Conservation (phyloP, 768 basidiomycete genomes). For the Phlebiopsis gigantea region DNA sequence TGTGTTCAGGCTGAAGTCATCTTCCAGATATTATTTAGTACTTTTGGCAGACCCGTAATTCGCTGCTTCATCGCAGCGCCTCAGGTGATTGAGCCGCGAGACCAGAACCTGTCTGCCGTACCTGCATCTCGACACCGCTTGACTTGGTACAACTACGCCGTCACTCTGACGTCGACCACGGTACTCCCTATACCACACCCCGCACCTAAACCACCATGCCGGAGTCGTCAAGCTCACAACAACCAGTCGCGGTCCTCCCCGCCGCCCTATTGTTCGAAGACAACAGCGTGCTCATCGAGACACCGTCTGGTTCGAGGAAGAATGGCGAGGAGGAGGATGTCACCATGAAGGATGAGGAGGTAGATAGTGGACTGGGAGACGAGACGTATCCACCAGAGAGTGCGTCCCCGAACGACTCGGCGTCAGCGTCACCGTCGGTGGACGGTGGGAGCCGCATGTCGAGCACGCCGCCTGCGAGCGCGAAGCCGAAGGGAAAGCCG, state of each 20-base stretch:
- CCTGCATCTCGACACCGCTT: conserved; percentile 3
- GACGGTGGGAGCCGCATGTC: conserved; percentile 25
- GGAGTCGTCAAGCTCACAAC: background rate
- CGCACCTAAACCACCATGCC: background rate
- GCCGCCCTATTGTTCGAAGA: conserved; percentile 10
- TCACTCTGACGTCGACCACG: background rate
- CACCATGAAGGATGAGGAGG: conserved; percentile 10
- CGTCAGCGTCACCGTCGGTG: conserved; percentile 23
- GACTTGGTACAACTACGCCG: background rate
- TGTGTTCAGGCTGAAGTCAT: background rate
- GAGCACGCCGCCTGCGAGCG: conserved; percentile 29
- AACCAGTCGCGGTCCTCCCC: background rate
- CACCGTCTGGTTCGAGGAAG: background rate
- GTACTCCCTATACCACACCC: background rate
- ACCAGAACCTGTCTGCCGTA: background rate
- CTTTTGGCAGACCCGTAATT: conserved; percentile 1
- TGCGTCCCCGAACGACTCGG: conserved; percentile 16
- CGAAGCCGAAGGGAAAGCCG: conserved; percentile 27
- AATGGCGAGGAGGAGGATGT: background rate
- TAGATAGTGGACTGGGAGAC: conserved; percentile 2
- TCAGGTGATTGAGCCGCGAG: conserved; percentile 7
- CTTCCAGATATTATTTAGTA: conserved; percentile 5
- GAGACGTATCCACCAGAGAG: conserved; percentile 14
- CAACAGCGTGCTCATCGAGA: conserved; percentile 13
- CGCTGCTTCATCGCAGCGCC: conserved; percentile 8